These are phyloP conservation scores for sunflower (Helianthus annuus) DNA, from an alignment of 129 eudicot genomes.

Conservation along the genomic window HanXRQr2.0-SUNRISE NC_035442.2:32431201-32431700, in stretches of 20 bases:
- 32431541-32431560: no score
- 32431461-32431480: not conserved
- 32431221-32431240: slow-evolving; percentile 16
- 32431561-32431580: no score
- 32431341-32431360: not conserved
- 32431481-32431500: not conserved
- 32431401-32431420: slow-evolving; percentile 1
- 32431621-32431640: no score
- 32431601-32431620: no score
- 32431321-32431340: not conserved
- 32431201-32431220: slow-evolving; percentile 9
- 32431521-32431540: no score
- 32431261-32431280: slow-evolving; percentile 10
- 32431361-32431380: not conserved
- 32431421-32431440: not conserved
- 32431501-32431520: no score
- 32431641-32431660: no score
- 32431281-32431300: not conserved
- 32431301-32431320: slow-evolving; percentile 2
- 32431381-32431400: slow-evolving; percentile 15
- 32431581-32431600: no score
- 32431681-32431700: no score
- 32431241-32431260: slow-evolving; percentile 1
- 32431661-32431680: no score
- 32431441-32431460: not conserved